Conservation (phyloP, 441 rosid species). For the Populus hybrid region DNA sequence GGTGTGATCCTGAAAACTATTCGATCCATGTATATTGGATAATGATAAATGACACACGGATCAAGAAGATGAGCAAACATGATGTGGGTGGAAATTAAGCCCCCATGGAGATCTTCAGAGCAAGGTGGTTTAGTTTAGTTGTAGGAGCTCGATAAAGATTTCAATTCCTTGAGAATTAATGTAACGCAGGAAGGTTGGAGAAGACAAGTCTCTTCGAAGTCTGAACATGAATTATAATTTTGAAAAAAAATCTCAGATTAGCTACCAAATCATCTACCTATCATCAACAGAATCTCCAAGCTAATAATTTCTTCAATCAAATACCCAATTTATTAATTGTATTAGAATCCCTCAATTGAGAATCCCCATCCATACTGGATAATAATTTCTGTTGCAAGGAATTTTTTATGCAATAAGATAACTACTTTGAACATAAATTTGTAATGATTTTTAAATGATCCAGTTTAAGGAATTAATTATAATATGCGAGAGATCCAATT, state of each 20-base stretch:
- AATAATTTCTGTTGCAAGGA: not conserved
- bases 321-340: no score
- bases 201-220: no score
- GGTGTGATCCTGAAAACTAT: not conserved
- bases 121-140: not conserved
- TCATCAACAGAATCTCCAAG: no score
- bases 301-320: no score
- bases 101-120: not conserved
- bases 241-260: no score
- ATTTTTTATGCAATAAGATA: not conserved
- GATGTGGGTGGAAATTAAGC: not conserved
- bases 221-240: no score
- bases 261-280: no score
- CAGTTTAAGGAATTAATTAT: not conserved
- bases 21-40: not conserved
- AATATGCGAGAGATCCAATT: not conserved
- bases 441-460: not conserved
- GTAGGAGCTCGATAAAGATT: no score
- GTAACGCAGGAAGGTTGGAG: no score
- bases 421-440: not conserved
- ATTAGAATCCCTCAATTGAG: no score
- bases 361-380: not conserved
- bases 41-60: not conserved
- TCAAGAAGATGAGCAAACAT: not conserved
- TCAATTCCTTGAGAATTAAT: no score